phyloP scores from a whole-genome alignment of 2,329 filamentous ascomycete genomes.

The Neofusicoccum parvum region DNA sequence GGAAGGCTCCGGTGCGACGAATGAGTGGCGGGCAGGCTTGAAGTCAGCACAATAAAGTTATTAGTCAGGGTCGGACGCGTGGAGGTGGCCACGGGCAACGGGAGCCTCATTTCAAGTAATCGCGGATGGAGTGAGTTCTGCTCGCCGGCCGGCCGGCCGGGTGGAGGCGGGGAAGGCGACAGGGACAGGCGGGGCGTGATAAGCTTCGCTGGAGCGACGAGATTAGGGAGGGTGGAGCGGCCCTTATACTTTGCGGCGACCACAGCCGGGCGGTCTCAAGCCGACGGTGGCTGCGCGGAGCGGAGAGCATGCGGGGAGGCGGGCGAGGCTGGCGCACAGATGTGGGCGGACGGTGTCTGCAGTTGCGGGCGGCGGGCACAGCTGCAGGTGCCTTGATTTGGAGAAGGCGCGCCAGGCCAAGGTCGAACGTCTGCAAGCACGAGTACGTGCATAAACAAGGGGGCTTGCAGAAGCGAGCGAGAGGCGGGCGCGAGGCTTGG shows the following conservation, averaged over 20 bases:
- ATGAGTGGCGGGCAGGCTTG: too few species aligned
- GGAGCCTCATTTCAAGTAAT: neutral
- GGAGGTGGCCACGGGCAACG: neutral
- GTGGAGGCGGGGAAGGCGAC: neutral
- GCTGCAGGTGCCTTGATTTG: slow-evolving; percentile 9
- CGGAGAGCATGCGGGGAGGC: too few species aligned
- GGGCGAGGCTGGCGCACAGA: neutral
- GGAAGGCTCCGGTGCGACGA: too few species aligned
- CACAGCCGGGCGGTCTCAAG: neutral
- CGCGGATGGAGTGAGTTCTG: neutral
- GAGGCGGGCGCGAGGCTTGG: neutral
- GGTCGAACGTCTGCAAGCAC: slow-evolving; percentile 7
- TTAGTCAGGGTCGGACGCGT: neutral
- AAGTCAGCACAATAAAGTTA: neutral
- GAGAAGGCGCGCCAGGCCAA: neutral
- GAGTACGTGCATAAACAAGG: slow-evolving; percentile 13
- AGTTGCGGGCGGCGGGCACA: neutral
- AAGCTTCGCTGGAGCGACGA: neutral
- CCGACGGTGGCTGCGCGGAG: too few species aligned
- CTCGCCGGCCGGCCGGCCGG: neutral
- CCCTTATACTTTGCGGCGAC: neutral
- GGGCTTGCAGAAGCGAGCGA: slow-evolving; percentile 14
- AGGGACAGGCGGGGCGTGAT: neutral
- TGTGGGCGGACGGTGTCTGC: neutral
- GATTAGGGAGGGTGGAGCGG: neutral